Percentiles rank a stretch among this genome's conserved stretches.
Evolutionary conservation across 2,329 filamentous ascomycete species (phyloP).

Genomic region (Leptodontidium sp.): DNA sequence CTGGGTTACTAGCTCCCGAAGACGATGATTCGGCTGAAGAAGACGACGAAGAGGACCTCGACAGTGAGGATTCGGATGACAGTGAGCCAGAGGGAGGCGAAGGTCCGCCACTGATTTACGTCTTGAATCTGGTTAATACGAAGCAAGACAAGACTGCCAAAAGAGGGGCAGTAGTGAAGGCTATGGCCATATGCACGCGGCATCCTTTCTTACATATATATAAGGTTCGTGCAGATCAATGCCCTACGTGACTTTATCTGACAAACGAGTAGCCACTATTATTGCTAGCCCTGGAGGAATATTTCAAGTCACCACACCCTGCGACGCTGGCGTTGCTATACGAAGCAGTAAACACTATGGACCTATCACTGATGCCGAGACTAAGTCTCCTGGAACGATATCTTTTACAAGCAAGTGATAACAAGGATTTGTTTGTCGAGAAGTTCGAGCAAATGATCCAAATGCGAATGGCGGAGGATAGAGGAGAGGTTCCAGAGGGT

Average conservation of each 20-base stretch:
- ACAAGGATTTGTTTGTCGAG: slow-evolving; percentile 95
- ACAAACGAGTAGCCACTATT: slow-evolving; percentile 73
- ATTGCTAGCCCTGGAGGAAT: slow-evolving; percentile 91
- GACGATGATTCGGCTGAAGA: slow-evolving; percentile 55
- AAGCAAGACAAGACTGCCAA: slow-evolving; percentile 95
- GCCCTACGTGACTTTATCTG: slow-evolving; percentile 28
- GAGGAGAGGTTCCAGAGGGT: slow-evolving; percentile 51
- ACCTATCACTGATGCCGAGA: slow-evolving; percentile 89
- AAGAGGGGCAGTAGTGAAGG: slow-evolving; percentile 93
- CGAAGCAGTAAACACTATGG: slow-evolving; percentile 94
- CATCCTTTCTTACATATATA: slow-evolving; percentile 99
- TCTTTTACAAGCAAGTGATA: slow-evolving; percentile 88
- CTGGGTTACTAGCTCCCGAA: slow-evolving; percentile 55
- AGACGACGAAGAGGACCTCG: slow-evolving; percentile 56
- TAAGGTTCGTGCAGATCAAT: slow-evolving; percentile 67
- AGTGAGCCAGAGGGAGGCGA: slow-evolving; percentile 76
- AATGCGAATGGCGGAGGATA: slow-evolving; percentile 76
- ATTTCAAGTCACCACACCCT: slow-evolving; percentile 89
- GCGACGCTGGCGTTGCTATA: slow-evolving; percentile 91
- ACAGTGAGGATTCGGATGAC: slow-evolving; percentile 61
- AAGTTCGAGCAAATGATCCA: slow-evolving; percentile 97
- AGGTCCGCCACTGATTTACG: slow-evolving; percentile 93
- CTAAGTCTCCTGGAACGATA: slow-evolving; percentile 85
- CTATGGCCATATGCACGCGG: slow-evolving; percentile 98
- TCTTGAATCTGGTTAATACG: slow-evolving; percentile 96